These are phyloP conservation scores for Suillus subaureus DNA, from an alignment of 768 basidiomycete genomes.

Conservation along the genomic window DNA sequence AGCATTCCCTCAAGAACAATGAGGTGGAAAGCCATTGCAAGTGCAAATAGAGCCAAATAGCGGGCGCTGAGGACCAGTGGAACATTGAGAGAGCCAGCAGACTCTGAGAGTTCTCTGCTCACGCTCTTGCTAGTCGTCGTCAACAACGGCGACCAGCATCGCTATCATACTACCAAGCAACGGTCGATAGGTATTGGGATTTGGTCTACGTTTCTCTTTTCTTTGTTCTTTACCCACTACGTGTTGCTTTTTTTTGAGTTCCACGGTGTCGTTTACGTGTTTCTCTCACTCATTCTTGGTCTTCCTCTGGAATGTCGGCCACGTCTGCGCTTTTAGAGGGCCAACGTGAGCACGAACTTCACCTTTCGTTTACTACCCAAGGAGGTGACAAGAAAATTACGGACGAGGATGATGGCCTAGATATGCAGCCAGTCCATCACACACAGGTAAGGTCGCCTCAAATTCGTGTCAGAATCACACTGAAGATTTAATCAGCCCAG, in stretches of 20 bases:
- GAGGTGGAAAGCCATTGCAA: not conserved
- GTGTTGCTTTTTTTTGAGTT: slow-evolving; percentile 16
- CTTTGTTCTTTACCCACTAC: slow-evolving; percentile 23
- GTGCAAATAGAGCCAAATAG: slow-evolving; percentile 25
- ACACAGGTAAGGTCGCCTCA: not conserved
- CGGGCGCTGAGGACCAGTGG: not conserved
- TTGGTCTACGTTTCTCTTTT: slow-evolving; percentile 7
- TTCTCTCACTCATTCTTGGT: slow-evolving; percentile 43
- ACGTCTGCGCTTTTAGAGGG: slow-evolving; percentile 40
- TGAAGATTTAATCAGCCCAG: slow-evolving; percentile 40
- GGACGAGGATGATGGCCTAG: slow-evolving; percentile 54
- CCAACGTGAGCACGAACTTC: slow-evolving; percentile 39
- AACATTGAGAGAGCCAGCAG: slow-evolving; percentile 11
- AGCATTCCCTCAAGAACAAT: not conserved
- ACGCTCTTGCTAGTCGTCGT: slow-evolving; percentile 36
- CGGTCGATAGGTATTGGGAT: slow-evolving; percentile 7
- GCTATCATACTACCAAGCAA: slow-evolving; percentile 7
- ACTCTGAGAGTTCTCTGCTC: slow-evolving; percentile 28
- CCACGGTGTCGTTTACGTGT: slow-evolving; percentile 29
- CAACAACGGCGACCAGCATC: slow-evolving; percentile 29
- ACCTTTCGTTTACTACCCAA: slow-evolving; percentile 32
- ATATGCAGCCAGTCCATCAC: slow-evolving; percentile 28
- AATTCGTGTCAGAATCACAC: slow-evolving; percentile 2
- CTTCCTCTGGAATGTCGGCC: slow-evolving; percentile 43
- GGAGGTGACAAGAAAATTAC: slow-evolving; percentile 55